phyloP scores from a whole-genome alignment of 768 basidiomycete species.

The Boletus subcaerulescens region DNA sequence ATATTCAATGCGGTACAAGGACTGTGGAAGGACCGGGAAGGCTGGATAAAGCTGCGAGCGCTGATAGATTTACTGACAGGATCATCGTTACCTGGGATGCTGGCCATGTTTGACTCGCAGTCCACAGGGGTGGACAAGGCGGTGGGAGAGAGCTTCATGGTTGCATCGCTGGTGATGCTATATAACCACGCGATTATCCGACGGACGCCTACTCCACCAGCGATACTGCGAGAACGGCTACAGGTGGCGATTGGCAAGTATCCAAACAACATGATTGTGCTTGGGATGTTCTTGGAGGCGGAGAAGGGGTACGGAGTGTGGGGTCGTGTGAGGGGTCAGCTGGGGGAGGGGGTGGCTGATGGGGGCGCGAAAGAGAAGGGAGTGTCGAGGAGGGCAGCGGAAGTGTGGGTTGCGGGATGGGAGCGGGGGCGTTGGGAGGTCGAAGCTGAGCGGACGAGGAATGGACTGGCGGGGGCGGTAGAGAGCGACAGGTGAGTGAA shows the following conservation, averaged over 20 bases:
- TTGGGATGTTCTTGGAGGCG: constrained; percentile 73
- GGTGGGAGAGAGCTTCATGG: constrained; percentile 49
- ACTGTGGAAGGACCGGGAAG: constrained; percentile 56
- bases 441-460: constrained; percentile 70
- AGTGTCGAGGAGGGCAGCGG: constrained; percentile 55
- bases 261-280: constrained; percentile 66
- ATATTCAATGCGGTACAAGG: constrained; percentile 30
- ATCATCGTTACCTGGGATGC: constrained; percentile 38
- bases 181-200: constrained; percentile 57
- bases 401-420: constrained; percentile 83
- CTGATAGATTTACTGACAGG: constrained; percentile 61
- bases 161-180: constrained; percentile 55
- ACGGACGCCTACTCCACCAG: constrained; percentile 56
- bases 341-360: constrained; percentile 42
- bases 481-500: constrained; percentile 61
- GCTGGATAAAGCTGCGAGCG: constrained; percentile 64
- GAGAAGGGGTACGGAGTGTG: constrained; percentile 78
- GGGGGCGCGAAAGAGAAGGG: constrained; percentile 45
- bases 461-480: constrained; percentile 57
- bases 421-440: constrained; percentile 66
- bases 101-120: constrained; percentile 37
- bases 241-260: constrained; percentile 54
- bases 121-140: constrained; percentile 15
- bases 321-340: constrained; percentile 60
- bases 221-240: constrained; percentile 54